Conservation (phyloP, 2,329 filamentous ascomycete species). For the Sclerotinia borealis region DNA sequence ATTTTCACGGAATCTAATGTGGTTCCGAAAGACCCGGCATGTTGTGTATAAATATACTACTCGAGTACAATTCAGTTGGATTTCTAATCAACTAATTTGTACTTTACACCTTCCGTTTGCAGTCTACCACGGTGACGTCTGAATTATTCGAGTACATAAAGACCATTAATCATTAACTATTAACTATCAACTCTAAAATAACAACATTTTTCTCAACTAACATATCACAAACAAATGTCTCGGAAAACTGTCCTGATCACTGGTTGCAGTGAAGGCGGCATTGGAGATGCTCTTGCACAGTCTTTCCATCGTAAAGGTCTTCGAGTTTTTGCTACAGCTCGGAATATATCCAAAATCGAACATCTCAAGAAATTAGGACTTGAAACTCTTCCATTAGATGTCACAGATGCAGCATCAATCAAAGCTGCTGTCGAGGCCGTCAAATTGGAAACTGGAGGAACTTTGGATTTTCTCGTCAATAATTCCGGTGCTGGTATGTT, state of each 20-base stretch:
- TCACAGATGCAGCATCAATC: slow-evolving; percentile 35
- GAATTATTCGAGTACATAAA: not conserved
- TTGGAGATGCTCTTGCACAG: slow-evolving; percentile 37
- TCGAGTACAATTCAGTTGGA: not conserved
- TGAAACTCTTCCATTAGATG: slow-evolving; percentile 36
- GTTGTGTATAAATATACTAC: no score
- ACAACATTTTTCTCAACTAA: not conserved
- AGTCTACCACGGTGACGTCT: no score
- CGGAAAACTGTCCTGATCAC: slow-evolving; percentile 35
- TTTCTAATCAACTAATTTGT: not conserved
- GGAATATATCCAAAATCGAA: slow-evolving; percentile 33
- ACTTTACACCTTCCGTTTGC: not conserved
- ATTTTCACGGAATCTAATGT: no score
- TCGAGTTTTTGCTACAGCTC: slow-evolving; percentile 38
- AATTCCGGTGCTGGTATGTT: slow-evolving; percentile 36
- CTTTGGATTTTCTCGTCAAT: slow-evolving; percentile 39
- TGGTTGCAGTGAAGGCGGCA: slow-evolving; percentile 36
- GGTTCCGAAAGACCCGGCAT: no score
- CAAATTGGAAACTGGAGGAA: slow-evolving; percentile 31
- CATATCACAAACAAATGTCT: not conserved
- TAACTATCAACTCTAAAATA: not conserved
- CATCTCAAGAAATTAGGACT: slow-evolving; percentile 29
- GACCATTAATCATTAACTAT: no score
- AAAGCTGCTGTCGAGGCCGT: slow-evolving; percentile 31
- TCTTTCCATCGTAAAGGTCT: slow-evolving; percentile 35